Conservation (phyloP, 768 basidiomycete species). For the Erythrobasidium yunnanense region DNA sequence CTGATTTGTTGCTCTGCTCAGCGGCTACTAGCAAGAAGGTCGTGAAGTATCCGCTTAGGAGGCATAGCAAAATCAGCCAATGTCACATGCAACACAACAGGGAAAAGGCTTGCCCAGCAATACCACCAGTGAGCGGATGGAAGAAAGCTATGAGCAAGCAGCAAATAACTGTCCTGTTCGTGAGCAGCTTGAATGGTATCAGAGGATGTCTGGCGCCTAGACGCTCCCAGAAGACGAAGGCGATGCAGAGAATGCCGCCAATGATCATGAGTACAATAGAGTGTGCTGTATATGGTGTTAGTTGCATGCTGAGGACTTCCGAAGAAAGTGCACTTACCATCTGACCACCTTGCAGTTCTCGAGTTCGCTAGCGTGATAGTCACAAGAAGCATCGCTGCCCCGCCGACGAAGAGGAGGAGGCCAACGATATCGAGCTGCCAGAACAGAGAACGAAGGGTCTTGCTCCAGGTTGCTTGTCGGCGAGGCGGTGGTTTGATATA, state of each 20-base stretch:
- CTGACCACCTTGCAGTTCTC: constrained; percentile 37
- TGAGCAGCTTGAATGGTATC: constrained; percentile 39
- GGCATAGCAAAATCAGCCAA: background rate
- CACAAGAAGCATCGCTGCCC: constrained; percentile 39
- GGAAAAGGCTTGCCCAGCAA: background rate
- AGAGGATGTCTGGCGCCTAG: constrained; percentile 40
- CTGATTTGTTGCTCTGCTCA: background rate
- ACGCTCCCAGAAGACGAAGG: constrained; percentile 39
- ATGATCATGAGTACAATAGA: constrained; percentile 38
- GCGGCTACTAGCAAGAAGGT: background rate
- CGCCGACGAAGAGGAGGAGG: constrained; percentile 39
- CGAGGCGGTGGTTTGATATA: background rate
- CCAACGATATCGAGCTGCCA: constrained; percentile 42
- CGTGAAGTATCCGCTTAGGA: background rate
- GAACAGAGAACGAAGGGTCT: constrained; percentile 32
- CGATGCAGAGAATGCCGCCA: constrained; percentile 34
- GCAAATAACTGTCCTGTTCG: constrained; percentile 39
- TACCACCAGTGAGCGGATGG: constrained; percentile 37
- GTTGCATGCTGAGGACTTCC: too few species aligned
- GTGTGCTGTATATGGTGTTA: constrained; percentile 30
- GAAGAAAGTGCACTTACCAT: constrained; percentile 11
- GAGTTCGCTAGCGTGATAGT: constrained; percentile 41
- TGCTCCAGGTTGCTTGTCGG: background rate
- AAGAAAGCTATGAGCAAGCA: constrained; percentile 38
- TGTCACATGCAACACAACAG: background rate